Percentiles rank a stretch among this genome's conserved stretches.
Evolutionary conservation across 306 rosid genomes (phyloP).

Genomic region (Erythrophleum fordii): DNA sequence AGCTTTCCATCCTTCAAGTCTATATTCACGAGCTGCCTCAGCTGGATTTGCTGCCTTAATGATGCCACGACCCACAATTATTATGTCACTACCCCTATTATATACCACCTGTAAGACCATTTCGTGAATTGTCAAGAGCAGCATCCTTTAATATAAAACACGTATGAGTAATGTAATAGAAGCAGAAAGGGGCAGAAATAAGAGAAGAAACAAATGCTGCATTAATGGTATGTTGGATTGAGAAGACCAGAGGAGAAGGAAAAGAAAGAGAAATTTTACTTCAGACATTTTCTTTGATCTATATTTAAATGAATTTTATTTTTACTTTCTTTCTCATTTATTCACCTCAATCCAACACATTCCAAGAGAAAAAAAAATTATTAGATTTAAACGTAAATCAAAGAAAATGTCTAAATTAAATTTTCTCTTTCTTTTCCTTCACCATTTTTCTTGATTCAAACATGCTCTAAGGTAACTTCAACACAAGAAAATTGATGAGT

Average conservation of each 20-base stretch:
- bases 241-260: background rate
- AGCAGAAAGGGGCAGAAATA: constrained; percentile 9
- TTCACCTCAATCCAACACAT: background rate
- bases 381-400: background rate
- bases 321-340: background rate
- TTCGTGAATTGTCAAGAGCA: constrained; percentile 17
- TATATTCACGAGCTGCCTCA: constrained; percentile 74
- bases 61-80: constrained; percentile 88
- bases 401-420: background rate
- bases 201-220: background rate
- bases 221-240: background rate
- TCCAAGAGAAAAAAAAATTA: background rate
- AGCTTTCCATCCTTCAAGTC: constrained; percentile 87
- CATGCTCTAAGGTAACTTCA: background rate
- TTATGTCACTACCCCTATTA: constrained; percentile 87
- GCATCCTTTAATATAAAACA: background rate
- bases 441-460: background rate
- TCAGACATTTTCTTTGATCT: background rate
- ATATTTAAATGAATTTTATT: background rate
- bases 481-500: constrained; percentile 2
- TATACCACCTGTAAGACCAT: constrained; percentile 66
- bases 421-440: background rate
- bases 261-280: background rate
- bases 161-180: constrained; percentile 4
- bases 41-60: constrained; percentile 84